Percentiles rank a stretch among this genome's conserved stretches.
Evolutionary conservation across 2,329 filamentous ascomycete species (phyloP).

Genomic region (Alternaria consortialis): DNA sequence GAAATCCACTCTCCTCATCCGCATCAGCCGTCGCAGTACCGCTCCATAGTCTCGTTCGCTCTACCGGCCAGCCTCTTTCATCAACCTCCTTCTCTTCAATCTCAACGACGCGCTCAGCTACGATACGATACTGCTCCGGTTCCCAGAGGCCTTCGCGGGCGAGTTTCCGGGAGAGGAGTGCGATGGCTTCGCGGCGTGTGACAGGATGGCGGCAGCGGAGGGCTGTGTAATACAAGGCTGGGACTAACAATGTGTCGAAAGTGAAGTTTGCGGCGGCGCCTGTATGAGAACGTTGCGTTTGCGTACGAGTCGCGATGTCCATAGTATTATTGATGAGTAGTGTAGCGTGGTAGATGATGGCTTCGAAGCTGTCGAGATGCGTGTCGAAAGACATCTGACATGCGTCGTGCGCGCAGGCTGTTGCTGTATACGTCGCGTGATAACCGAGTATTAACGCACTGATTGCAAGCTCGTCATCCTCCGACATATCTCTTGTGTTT

Average conservation of each 20-base stretch:
- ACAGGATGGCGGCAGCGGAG: not conserved
- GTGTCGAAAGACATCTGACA: not conserved
- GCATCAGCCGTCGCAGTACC: not conserved
- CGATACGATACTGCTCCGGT: accelerated
- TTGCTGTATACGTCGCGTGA: not conserved
- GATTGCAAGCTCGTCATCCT: not conserved
- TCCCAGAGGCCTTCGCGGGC: not conserved
- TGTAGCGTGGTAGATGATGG: not conserved
- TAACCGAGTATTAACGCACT: not conserved
- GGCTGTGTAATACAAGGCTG: too few relatives aligned
- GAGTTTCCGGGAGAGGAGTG: not conserved
- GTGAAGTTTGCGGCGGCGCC: not conserved
- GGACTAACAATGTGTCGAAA: not conserved
- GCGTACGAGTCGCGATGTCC: too few relatives aligned
- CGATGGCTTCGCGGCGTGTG: not conserved
- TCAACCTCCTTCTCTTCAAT: not conserved
- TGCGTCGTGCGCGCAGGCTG: not conserved
- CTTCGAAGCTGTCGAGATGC: not conserved
- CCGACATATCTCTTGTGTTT: not conserved
- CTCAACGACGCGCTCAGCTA: not conserved
- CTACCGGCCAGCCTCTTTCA: not conserved
- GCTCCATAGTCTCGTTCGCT: not conserved
- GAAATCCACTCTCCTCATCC: not conserved
- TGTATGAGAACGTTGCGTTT: accelerated
- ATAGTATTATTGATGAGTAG: accelerated